These are phyloP conservation scores for Chaetomium sp. DNA, from an alignment of 2,329 filamentous ascomycete species.

Conservation along the genomic window DNA sequence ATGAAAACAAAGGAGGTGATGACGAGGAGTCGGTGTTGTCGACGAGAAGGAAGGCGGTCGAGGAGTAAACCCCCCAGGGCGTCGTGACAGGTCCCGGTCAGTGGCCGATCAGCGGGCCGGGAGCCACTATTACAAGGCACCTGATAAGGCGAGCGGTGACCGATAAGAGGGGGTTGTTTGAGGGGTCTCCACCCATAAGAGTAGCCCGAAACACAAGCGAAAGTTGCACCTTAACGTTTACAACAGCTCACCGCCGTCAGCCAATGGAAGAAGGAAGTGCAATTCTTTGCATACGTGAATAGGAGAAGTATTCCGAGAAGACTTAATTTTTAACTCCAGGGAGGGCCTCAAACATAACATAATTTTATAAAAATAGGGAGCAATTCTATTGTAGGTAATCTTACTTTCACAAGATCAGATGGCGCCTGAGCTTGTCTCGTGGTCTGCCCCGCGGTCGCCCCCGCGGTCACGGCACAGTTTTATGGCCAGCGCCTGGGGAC, in stretches of 20 bases:
- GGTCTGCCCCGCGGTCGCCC: too few species aligned
- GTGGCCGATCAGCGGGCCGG: conserved; percentile 9
- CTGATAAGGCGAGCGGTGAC: conserved; percentile 1
- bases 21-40: background rate
- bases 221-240: background rate
- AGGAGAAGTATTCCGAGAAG: too few species aligned
- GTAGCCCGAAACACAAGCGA: background rate
- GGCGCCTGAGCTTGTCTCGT: too few species aligned
- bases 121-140: background rate
- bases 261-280: too few species aligned
- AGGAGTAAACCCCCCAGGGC: conserved; percentile 1
- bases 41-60: background rate
- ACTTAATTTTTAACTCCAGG: too few species aligned
- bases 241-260: background rate
- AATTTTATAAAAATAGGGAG: too few species aligned
- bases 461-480: background rate
- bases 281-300: too few species aligned
- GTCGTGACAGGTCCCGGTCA: too few species aligned
- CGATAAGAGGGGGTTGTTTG: conserved; percentile 4
- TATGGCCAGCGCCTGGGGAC: background rate
- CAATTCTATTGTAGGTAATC: too few species aligned
- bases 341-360: too few species aligned
- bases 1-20: background rate
- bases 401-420: too few species aligned
- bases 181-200: conserved; percentile 3